These are phyloP conservation scores for Russula sp. DNA, from an alignment of 768 basidiomycete genomes.

Conservation along the genomic window DNA sequence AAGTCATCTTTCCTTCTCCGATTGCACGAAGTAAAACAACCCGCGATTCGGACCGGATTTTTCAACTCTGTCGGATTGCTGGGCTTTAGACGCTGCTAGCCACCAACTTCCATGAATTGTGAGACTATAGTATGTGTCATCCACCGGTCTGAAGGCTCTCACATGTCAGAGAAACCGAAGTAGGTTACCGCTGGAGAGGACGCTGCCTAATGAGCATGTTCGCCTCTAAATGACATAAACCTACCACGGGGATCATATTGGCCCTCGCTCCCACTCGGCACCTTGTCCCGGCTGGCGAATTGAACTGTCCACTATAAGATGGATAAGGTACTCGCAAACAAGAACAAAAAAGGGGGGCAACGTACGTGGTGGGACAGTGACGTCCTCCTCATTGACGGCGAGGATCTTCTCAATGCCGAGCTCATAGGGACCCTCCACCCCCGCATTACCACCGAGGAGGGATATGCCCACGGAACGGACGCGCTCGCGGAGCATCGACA, in stretches of 20 bases:
- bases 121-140: neutral
- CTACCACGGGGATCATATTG: conserved; percentile 2
- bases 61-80: neutral
- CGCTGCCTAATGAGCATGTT: neutral
- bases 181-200: neutral
- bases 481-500: conserved; percentile 68
- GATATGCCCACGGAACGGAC: conserved; percentile 83
- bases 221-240: neutral
- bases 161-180: neutral
- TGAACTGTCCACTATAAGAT: conserved; percentile 6
- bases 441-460: conserved; percentile 78
- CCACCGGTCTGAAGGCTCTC: neutral
- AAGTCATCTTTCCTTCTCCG: neutral
- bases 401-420: conserved; percentile 77
- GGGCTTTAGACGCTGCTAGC: neutral
- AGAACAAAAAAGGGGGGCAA: neutral
- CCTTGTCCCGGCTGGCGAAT: neutral
- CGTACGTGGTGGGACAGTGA: conserved; percentile 33
- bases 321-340: neutral
- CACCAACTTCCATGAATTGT: neutral
- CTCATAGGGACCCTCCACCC: conserved; percentile 69
- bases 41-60: neutral
- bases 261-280: conserved; percentile 9
- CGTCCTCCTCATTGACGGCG: conserved; percentile 73
- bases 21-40: neutral